These are phyloP conservation scores for Suillus cothurnatus DNA, from an alignment of 768 basidiomycete species.

Conservation along the genomic window DNA sequence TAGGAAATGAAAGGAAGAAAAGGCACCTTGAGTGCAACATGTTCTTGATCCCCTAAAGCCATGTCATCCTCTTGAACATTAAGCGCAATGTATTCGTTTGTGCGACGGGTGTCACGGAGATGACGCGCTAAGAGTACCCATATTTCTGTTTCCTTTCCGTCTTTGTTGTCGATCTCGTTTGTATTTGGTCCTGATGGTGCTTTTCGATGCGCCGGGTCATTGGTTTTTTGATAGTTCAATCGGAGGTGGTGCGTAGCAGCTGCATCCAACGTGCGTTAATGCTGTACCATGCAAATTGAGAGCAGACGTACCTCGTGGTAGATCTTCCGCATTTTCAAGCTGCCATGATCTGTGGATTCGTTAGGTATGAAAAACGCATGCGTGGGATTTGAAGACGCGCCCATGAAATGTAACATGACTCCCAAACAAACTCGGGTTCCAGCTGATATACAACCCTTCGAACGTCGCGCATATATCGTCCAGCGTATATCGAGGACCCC, in stretches of 20 bases:
- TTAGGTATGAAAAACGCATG: neutral
- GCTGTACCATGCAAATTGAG: slow-evolving; percentile 10
- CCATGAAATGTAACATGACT: slow-evolving; percentile 61
- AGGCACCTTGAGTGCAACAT: slow-evolving; percentile 41
- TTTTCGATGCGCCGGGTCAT: neutral
- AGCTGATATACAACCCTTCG: slow-evolving; percentile 82
- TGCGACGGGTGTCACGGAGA: slow-evolving; percentile 56
- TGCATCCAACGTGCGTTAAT: slow-evolving; percentile 16
- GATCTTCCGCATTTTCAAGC: slow-evolving; percentile 41
- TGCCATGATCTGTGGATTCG: slow-evolving; percentile 38
- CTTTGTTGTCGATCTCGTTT: neutral
- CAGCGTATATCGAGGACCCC: slow-evolving; percentile 67
- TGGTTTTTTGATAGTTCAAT: slow-evolving; percentile 36
- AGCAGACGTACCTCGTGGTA: slow-evolving; percentile 36
- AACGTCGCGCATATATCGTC: slow-evolving; percentile 72
- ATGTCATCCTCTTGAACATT: slow-evolving; percentile 43
- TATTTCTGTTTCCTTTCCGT: slow-evolving; percentile 43
- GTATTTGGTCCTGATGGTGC: slow-evolving; percentile 15
- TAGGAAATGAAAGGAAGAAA: neutral
- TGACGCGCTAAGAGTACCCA: slow-evolving; percentile 88
- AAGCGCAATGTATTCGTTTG: slow-evolving; percentile 70
- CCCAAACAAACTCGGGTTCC: slow-evolving; percentile 72
- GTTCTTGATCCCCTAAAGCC: slow-evolving; percentile 30
- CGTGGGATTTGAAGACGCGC: slow-evolving; percentile 41
- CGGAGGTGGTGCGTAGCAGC: slow-evolving; percentile 43